These are phyloP conservation scores for Panaeolus cyanescens DNA, from an alignment of 768 basidiomycete genomes.

Conservation along the genomic window DNA sequence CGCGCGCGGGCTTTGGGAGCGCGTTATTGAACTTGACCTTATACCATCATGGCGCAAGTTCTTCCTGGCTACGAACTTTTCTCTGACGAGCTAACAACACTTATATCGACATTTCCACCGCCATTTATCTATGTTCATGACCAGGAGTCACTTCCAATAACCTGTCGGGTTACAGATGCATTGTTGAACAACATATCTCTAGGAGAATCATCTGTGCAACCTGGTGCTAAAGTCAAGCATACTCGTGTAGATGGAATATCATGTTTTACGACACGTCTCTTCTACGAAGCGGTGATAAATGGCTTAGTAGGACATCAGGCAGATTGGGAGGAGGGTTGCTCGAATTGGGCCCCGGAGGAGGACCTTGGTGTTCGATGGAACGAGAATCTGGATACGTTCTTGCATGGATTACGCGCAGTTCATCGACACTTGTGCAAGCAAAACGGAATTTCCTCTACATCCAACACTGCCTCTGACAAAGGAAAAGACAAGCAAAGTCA, in stretches of 20 bases:
- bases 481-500: constrained; percentile 30
- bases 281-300: constrained; percentile 72
- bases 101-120: constrained; percentile 47
- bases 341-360: constrained; percentile 52
- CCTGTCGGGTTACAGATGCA: constrained; percentile 42
- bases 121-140: constrained; percentile 74
- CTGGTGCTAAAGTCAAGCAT: constrained; percentile 32
- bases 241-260: constrained; percentile 56
- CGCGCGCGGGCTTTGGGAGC: no score
- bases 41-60: not conserved
- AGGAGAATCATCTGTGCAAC: constrained; percentile 11
- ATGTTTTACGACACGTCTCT: constrained; percentile 60
- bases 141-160: constrained; percentile 47
- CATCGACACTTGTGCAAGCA: constrained; percentile 25
- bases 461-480: constrained; percentile 23
- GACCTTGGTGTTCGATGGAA: constrained; percentile 47
- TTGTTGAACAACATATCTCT: constrained; percentile 30
- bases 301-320: constrained; percentile 55
- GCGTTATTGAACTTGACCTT: not conserved
- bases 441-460: not conserved
- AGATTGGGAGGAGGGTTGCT: constrained; percentile 62
- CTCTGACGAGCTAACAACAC: constrained; percentile 33
- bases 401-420: constrained; percentile 61
- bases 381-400: constrained; percentile 65
- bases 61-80: constrained; percentile 28